A percentile compares a stretch with the other conserved stretches of the same genome.
Evolutionary conservation across 2,329 filamentous ascomycete genomes (phyloP).

Genomic region (Calycina herbarum): DNA sequence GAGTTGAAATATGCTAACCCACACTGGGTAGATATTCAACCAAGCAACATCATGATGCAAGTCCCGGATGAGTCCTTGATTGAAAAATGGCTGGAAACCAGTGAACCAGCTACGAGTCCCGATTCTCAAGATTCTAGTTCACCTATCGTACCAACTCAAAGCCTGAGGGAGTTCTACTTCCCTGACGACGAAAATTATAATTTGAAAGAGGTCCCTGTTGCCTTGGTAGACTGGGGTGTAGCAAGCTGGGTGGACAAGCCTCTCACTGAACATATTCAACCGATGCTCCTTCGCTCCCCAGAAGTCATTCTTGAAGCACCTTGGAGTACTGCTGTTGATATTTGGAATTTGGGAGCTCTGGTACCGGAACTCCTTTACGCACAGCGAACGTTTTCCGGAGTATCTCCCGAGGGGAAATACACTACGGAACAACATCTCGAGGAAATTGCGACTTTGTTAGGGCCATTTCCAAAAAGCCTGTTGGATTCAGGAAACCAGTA

Average conservation of each 20-base stretch:
- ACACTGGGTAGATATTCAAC: not conserved
- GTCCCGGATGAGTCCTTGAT: not conserved
- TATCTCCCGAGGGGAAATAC: not conserved
- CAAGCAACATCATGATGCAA: not conserved
- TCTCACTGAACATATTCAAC: not conserved
- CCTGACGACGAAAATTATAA: not conserved
- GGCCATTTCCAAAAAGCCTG: not conserved
- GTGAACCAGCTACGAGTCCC: not conserved
- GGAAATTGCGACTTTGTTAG: not conserved
- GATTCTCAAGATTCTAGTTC: not conserved
- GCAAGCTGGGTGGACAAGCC: not conserved
- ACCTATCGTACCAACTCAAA: not conserved
- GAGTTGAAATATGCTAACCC: not conserved
- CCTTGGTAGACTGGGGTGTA: not conserved
- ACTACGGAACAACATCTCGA: not conserved
- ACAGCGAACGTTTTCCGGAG: not conserved
- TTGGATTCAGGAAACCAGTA: not conserved
- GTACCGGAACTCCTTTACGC: not conserved
- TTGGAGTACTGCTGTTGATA: not conserved
- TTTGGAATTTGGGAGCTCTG: not conserved
- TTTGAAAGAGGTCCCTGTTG: not conserved
- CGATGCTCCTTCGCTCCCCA: not conserved
- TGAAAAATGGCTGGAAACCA: not conserved
- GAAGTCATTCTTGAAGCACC: not conserved
- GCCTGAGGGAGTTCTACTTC: not conserved